A percentile compares a stretch with the other conserved stretches of the same genome.
Conservation (phyloP, 495 filamentous ascomycete species). For the Annulohypoxylon bovei region DNA sequence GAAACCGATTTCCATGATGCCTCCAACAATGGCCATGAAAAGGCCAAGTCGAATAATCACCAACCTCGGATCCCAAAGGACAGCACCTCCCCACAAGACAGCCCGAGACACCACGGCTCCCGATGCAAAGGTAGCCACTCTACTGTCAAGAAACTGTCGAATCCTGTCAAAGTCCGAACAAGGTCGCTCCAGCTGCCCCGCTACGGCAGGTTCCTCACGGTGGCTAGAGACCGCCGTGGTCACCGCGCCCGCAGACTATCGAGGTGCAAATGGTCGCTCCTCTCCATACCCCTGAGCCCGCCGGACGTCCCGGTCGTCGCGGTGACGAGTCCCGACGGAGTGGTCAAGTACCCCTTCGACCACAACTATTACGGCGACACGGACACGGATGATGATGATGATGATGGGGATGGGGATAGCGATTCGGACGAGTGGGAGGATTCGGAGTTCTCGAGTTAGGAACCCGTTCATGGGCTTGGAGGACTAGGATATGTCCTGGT, state of each 20-base stretch:
- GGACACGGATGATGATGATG: background rate
- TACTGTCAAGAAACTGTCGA: no score
- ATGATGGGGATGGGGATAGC: background rate
- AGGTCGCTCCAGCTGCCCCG: background rate
- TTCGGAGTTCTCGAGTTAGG: background rate
- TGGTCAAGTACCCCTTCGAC: slow-evolving; percentile 11
- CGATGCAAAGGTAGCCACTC: background rate
- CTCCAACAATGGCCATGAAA: background rate
- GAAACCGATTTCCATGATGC: background rate
- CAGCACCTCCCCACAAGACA: background rate
- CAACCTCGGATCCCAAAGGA: background rate
- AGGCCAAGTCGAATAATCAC: background rate
- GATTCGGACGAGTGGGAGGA: slow-evolving; percentile 9
- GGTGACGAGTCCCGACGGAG: slow-evolving; percentile 12
- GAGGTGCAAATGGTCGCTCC: slow-evolving; percentile 10
- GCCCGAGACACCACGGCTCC: background rate
- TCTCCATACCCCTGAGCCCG: background rate
- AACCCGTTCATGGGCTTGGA: background rate
- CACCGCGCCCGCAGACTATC: background rate
- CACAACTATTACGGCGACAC: slow-evolving; percentile 16
- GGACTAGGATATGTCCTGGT: background rate
- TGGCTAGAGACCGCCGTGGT: background rate
- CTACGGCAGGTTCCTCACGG: background rate
- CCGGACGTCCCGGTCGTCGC: slow-evolving; percentile 9
- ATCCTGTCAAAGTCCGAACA: no score